Conservation (phyloP, 2,329 filamentous ascomycete species). For the Calonectria pseudoturangicola region DNA sequence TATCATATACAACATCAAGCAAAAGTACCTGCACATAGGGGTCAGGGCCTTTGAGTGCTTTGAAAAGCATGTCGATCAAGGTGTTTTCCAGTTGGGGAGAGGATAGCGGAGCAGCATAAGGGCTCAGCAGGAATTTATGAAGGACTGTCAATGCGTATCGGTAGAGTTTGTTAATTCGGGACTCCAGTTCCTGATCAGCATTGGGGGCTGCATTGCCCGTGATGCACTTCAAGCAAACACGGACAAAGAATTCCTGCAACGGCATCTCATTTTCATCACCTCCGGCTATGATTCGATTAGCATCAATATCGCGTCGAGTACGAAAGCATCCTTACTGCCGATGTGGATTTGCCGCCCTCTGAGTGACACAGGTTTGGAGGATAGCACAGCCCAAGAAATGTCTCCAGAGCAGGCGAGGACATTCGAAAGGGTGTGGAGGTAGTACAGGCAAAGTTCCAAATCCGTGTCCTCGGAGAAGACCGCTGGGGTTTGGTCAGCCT, state of each 20-base stretch:
- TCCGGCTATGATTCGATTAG: constrained; percentile 63
- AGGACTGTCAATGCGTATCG: constrained; percentile 82
- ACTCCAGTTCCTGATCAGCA: constrained; percentile 52
- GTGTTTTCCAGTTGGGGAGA: constrained; percentile 81
- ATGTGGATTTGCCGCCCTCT: constrained; percentile 58
- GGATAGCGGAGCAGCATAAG: constrained; percentile 75
- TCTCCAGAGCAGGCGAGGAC: constrained; percentile 81
- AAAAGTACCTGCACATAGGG: constrained; percentile 85
- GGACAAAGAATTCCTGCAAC: constrained; percentile 81
- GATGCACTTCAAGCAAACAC: constrained; percentile 79
- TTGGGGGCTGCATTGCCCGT: constrained; percentile 50
- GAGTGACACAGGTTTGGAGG: constrained; percentile 71
- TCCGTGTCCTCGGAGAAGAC: constrained; percentile 76
- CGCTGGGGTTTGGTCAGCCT: constrained; percentile 41
- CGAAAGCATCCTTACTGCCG: constrained; percentile 66
- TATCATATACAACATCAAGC: constrained; percentile 84
- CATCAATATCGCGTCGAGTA: neutral
- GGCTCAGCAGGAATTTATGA: constrained; percentile 80
- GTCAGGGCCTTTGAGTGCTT: constrained; percentile 77
- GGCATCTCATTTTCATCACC: constrained; percentile 73
- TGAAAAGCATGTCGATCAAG: constrained; percentile 80
- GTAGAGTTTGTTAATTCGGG: constrained; percentile 79
- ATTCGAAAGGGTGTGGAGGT: constrained; percentile 83
- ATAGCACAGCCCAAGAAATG: constrained; percentile 81
- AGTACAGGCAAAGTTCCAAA: constrained; percentile 85